Evolutionary conservation across 495 filamentous ascomycete genomes (phyloP).

Genomic region (Penicillium coffeae): DNA sequence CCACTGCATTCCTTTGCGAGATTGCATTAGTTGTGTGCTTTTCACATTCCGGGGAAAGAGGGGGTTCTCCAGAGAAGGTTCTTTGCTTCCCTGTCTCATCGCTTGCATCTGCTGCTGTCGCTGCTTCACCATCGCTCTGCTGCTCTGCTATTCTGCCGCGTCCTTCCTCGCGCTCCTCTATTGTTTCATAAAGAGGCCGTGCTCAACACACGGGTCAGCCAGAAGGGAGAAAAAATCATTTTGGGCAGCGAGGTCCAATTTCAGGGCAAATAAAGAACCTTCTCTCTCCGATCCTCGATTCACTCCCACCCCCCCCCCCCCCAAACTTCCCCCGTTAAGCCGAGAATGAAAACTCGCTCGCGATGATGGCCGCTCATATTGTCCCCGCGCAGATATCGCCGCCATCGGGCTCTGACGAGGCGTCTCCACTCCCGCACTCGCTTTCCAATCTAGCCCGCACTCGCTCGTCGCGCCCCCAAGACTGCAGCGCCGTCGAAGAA

Average conservation of each 20-base stretch:
- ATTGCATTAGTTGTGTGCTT: neutral
- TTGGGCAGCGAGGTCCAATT: neutral
- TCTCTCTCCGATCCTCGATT: too few species aligned
- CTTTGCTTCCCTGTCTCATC: neutral
- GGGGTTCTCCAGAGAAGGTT: neutral
- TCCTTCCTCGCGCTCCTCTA: too few species aligned
- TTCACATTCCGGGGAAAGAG: neutral
- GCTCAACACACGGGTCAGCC: neutral
- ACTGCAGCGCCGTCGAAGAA: slow-evolving; percentile 21
- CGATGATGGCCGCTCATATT: slow-evolving; percentile 24
- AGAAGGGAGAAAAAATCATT: neutral
- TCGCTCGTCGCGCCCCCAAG: slow-evolving; percentile 24
- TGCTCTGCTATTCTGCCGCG: too few species aligned
- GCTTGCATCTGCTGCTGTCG: neutral
- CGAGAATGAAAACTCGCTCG: neutral
- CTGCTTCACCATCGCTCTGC: too few species aligned
- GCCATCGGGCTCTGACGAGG: slow-evolving; percentile 14
- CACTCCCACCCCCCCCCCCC: too few species aligned
- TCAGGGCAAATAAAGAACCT: slow-evolving; percentile 14
- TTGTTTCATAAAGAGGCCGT: slow-evolving; percentile 1
- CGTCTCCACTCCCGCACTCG: slow-evolving; percentile 20
- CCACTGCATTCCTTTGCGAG: slow-evolving; percentile 3
- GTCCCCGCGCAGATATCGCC: slow-evolving; percentile 25
- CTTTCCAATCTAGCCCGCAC: slow-evolving; percentile 25
- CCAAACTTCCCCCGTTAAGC: neutral